Conservation (phyloP, 805 yeast species). For the Hanseniaspora mollemarum region DNA sequence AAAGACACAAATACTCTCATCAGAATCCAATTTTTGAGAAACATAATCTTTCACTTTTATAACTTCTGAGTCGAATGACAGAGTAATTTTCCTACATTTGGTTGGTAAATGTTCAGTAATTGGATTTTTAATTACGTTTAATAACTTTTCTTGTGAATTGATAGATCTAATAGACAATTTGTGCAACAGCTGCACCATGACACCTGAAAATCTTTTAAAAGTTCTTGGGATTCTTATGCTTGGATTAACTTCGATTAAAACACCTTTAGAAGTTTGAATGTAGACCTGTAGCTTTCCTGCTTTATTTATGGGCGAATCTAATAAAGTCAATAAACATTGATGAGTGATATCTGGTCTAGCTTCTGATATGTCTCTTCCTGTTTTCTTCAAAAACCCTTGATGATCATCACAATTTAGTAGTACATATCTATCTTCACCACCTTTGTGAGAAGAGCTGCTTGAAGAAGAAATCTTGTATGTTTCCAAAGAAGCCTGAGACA, state of each 20-base stretch:
- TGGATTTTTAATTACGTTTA: slow-evolving; percentile 92
- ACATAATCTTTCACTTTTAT: slow-evolving; percentile 83
- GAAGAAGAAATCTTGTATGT: slow-evolving; percentile 79
- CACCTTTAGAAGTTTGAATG: slow-evolving; percentile 90
- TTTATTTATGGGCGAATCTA: slow-evolving; percentile 96
- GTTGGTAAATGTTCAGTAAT: slow-evolving; percentile 94
- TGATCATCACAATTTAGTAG: slow-evolving; percentile 95
- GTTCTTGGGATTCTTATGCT: slow-evolving; percentile 96
- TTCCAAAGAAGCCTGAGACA: slow-evolving; percentile 90
- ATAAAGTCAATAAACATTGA: slow-evolving; percentile 83
- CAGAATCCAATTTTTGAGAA: slow-evolving; percentile 53
- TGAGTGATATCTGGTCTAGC: slow-evolving; percentile 99
- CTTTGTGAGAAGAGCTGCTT: slow-evolving; percentile 34
- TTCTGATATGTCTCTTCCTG: slow-evolving; percentile 95
- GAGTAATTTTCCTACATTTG: slow-evolving; percentile 84
- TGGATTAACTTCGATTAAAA: slow-evolving; percentile 90
- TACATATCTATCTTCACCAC: slow-evolving; percentile 80
- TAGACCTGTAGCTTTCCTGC: slow-evolving; percentile 95
- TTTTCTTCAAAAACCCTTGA: slow-evolving; percentile 84
- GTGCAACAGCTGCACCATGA: slow-evolving; percentile 93
- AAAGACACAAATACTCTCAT: slow-evolving; percentile 92
- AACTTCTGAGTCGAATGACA: slow-evolving; percentile 84
- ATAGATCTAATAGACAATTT: slow-evolving; percentile 87
- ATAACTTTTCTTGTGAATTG: slow-evolving; percentile 84
- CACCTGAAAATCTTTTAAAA: slow-evolving; percentile 91